Evolutionary conservation across 345 rosid species (phyloP).

Genomic region (Kandelia obovata): DNA sequence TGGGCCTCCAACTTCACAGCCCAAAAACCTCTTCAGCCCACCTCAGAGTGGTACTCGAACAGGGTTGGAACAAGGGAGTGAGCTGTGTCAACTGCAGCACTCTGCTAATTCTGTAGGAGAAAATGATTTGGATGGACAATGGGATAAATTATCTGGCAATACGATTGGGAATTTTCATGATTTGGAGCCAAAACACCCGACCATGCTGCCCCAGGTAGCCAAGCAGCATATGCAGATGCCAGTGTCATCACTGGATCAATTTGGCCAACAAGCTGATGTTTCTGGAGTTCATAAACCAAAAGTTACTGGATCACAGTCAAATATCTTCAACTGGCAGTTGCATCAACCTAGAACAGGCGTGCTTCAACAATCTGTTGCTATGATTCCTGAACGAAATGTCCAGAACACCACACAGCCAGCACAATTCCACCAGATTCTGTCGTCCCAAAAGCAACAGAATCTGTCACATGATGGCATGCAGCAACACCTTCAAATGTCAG

Average conservation of each 20-base stretch:
- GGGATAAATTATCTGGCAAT: neutral
- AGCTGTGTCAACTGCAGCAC: neutral
- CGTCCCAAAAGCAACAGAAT: conserved; percentile 5
- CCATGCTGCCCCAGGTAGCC: neutral
- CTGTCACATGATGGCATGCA: neutral
- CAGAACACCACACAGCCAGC: conserved; percentile 3
- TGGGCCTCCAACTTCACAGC: conserved; percentile 8
- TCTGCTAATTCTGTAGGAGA: too few relatives aligned
- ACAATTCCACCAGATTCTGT: neutral
- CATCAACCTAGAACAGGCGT: neutral
- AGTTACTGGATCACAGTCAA: neutral
- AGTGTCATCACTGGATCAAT: conserved; percentile 1
- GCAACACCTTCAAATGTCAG: conserved; percentile 9
- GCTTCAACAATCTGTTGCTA: conserved; percentile 14
- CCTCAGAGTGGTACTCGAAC: too few relatives aligned
- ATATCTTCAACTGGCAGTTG: neutral
- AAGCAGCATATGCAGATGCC: neutral
- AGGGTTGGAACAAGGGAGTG: too few relatives aligned
- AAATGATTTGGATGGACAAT: neutral
- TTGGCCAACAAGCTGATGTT: conserved; percentile 10
- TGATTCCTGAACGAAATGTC: neutral
- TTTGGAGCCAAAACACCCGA: neutral
- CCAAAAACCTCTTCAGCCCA: neutral
- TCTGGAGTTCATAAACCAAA: conserved; percentile 2
- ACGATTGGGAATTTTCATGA: neutral